These are phyloP conservation scores for Alternaria novae-zelandiae DNA, from an alignment of 2,329 filamentous ascomycete species.

Conservation along the genomic window DNA sequence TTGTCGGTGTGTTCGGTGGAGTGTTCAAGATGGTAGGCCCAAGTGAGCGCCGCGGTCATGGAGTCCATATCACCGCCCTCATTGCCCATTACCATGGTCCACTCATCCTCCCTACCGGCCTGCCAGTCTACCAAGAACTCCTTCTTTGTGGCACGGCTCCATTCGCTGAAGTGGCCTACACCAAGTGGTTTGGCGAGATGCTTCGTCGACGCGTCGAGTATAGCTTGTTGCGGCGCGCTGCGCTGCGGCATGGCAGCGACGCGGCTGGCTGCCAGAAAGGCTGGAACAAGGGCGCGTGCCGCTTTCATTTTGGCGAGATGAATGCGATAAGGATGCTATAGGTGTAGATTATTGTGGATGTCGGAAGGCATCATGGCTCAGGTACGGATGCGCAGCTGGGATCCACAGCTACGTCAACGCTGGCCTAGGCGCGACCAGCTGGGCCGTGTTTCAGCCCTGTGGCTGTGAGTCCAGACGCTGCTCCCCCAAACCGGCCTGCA, in stretches of 20 bases:
- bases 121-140: conserved; percentile 58
- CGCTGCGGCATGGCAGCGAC: conserved; percentile 24
- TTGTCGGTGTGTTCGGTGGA: conserved; percentile 51
- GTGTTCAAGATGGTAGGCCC: conserved; percentile 58
- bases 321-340: background rate
- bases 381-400: conserved; percentile 1
- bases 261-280: conserved; percentile 17
- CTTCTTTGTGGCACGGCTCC: conserved; percentile 56
- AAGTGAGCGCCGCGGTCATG: conserved; percentile 55
- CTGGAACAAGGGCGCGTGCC: conserved; percentile 16
- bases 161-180: conserved; percentile 58
- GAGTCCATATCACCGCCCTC: conserved; percentile 55
- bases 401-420: conserved; percentile 8
- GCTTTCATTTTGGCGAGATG: conserved; percentile 24
- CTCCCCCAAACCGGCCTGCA: background rate
- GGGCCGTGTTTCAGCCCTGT: conserved; percentile 12
- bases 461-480: background rate
- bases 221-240: conserved; percentile 23
- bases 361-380: background rate
- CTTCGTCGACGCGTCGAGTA: conserved; percentile 19
- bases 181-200: conserved; percentile 33
- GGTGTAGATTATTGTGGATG: background rate
- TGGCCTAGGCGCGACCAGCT: conserved; percentile 2
- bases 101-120: conserved; percentile 50
- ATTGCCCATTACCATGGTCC: conserved; percentile 56